Conservation (phyloP, 2,329 filamentous ascomycete genomes). For the Talaromyces rugulosus region DNA sequence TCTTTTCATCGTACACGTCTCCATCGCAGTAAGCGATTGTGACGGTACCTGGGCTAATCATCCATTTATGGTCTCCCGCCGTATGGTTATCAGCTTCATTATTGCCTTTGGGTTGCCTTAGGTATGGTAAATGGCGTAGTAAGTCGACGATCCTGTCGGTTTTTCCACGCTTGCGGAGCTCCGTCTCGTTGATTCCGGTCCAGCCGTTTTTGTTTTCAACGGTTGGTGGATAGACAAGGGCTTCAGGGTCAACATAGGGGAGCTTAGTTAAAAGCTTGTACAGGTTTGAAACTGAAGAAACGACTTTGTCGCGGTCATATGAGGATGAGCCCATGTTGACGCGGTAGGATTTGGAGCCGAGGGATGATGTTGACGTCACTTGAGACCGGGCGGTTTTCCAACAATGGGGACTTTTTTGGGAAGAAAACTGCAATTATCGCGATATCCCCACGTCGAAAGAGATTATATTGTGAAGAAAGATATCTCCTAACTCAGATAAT, state of each 20-base stretch:
- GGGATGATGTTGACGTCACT: neutral
- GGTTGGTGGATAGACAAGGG: neutral
- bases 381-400: neutral
- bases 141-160: constrained; percentile 5
- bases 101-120: neutral
- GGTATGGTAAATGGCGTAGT: constrained; percentile 8
- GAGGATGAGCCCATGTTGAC: neutral
- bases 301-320: neutral
- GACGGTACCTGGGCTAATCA: constrained; percentile 3
- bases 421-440: too few species aligned
- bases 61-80: neutral
- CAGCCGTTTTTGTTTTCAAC: neutral
- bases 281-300: neutral
- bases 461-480: too few species aligned
- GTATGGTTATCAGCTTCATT: neutral
- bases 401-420: neutral
- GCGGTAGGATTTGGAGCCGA: neutral
- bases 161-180: constrained; percentile 8
- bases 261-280: constrained; percentile 2
- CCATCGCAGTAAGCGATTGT: constrained; percentile 10
- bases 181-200: constrained; percentile 6
- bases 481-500: neutral
- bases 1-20: constrained; percentile 1
- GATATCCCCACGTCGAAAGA: too few species aligned
- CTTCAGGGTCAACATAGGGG: constrained; percentile 4